Percentiles rank a stretch among this genome's conserved stretches.
These are phyloP conservation scores for Coniochaeta sp. DNA, from an alignment of 2,329 filamentous ascomycete genomes.

Conservation along the genomic window DNA sequence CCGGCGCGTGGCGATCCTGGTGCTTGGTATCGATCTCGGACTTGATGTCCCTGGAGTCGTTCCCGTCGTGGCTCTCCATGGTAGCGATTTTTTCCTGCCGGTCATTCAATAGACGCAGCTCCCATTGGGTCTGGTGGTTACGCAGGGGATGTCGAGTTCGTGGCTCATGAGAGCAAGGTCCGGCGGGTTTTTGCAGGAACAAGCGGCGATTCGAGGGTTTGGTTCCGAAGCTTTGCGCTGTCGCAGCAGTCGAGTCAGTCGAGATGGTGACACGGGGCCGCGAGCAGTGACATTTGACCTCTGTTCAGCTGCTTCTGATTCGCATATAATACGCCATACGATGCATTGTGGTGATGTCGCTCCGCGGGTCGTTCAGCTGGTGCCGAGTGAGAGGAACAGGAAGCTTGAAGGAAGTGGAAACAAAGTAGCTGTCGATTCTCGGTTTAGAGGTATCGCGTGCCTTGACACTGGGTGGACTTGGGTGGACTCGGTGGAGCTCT, in stretches of 20 bases:
- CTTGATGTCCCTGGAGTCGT: conserved; percentile 30
- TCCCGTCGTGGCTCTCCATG: conserved; percentile 27
- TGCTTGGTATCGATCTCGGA: conserved; percentile 28
- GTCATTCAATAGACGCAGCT: conserved; percentile 27
- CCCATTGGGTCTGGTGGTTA: conserved; percentile 37
- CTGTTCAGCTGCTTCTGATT: neutral
- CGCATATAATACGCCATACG: neutral
- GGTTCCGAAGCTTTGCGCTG: conserved; percentile 12
- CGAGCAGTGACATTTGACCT: neutral
- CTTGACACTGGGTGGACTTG: no score
- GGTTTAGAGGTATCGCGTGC: neutral
- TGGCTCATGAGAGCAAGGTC: conserved; percentile 30
- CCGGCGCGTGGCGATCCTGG: conserved; percentile 23
- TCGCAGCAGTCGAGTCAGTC: neutral
- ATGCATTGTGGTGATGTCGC: neutral
- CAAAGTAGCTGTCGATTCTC: neutral
- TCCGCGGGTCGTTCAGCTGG: neutral
- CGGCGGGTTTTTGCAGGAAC: conserved; percentile 33
- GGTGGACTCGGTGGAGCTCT: neutral
- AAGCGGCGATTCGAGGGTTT: conserved; percentile 18
- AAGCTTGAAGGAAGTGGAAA: neutral
- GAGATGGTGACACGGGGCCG: neutral
- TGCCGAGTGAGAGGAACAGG: neutral
- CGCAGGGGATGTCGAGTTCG: conserved; percentile 34
- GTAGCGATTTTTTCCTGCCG: conserved; percentile 19